Evolutionary conservation across 192 early-diverging fungal species (phyloP), one percentile per base, ranked within the genome.

Genomic region (Phlyctochytrium planicorne): DNA sequence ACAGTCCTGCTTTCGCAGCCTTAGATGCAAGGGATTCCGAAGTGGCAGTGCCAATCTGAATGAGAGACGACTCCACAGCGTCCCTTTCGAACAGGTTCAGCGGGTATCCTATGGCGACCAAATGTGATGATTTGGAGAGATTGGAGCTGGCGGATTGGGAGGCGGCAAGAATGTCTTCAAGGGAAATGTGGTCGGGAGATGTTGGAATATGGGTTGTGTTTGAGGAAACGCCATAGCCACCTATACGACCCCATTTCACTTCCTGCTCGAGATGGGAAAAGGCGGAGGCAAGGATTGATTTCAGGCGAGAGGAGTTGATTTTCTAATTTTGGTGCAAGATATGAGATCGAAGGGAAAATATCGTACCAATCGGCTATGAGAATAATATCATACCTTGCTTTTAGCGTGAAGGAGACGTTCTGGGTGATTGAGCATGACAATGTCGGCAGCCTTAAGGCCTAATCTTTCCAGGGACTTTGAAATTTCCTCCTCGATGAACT

Each of bases 361-460:
- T 73, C 36, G 36, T n/a, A 65, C 23, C 34, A 24, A 16, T 59
- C 36, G 69, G 69, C 53, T 29, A n/a, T n/a, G 34, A 24, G 40
- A 32, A 61, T 2, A 63, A 2, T 24, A 6, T 32, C 20, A 3
- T 40, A n/a, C 68, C 67, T 23, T 53, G 32, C 50, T 61, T 75
- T n/a, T n/a, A n/a, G n/a, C n/a, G n/a, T n/a, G n/a, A 14, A 91
- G 16, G 81, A 93, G 78, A 4, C 91, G 69, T 69, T 93, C 91
- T 17, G 91, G 91, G 63, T 82, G 81, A 76, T 93, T 91, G 32
- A 93, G 53, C 87, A 93, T 88, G 62, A 88, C 90, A 20, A 87
- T 67, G 71, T 93, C 91, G 50, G 91, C 60, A 23, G 74, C 76
- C 16, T 89, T 74, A 1, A 88, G 63, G 0, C 75, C 53, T 35